A percentile compares a stretch with the other conserved stretches of the same genome.
These are phyloP conservation scores for Corniculantispora saksenae DNA, from an alignment of 2,329 filamentous ascomycete species.

Conservation along the genomic window DNA sequence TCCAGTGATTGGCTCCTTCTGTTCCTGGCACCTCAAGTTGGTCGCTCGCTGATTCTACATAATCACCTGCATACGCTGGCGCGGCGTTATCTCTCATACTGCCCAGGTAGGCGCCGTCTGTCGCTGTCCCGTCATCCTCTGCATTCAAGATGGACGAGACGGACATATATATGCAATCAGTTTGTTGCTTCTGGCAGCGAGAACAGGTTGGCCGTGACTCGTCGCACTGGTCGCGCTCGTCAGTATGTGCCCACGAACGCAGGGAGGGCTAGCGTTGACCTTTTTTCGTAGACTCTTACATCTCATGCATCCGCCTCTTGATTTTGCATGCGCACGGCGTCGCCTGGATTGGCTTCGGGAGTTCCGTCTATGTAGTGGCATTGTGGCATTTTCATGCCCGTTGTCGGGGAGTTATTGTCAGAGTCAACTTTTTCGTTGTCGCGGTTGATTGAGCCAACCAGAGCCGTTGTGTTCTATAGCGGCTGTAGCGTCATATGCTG, in stretches of 20 bases:
- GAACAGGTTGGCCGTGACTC: constrained; percentile 35
- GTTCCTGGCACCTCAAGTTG: no score
- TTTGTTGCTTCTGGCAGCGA: constrained; percentile 32
- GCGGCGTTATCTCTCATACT: no score
- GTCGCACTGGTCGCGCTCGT: constrained; percentile 31
- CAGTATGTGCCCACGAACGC: not conserved
- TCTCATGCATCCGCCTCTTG: not conserved
- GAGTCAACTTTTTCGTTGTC: not conserved
- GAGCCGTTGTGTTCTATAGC: no score
- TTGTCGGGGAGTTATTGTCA: not conserved
- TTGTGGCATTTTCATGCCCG: not conserved
- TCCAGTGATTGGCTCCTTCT: not conserved
- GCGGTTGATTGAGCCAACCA: no score
- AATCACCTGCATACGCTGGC: no score
- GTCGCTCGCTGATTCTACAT: not conserved
- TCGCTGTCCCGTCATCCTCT: constrained; percentile 6
- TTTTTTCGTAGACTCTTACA: not conserved
- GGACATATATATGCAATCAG: constrained; percentile 32
- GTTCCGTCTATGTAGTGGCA: not conserved
- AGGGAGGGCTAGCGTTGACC: not conserved
- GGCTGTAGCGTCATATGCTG: no score
- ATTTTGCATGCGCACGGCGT: not conserved
- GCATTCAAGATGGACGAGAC: constrained; percentile 4
- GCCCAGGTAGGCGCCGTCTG: not conserved
- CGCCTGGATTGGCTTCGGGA: not conserved